Conservation (phyloP, 129 eudicot genomes). For the Smallanthus sonchifolius region DNA sequence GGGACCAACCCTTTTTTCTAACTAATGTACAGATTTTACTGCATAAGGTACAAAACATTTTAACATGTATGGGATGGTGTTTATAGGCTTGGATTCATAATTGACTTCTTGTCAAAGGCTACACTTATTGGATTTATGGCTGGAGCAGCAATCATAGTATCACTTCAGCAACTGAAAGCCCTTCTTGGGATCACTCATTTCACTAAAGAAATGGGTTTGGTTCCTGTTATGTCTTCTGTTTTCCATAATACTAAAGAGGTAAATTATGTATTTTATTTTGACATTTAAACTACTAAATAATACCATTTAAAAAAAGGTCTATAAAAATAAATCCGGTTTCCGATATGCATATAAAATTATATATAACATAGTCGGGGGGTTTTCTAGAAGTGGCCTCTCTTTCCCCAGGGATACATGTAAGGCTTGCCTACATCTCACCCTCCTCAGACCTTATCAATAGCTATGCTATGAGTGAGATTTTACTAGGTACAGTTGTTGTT, state of each 20-base stretch:
- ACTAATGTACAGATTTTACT: constrained; percentile 14
- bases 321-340: too few species aligned
- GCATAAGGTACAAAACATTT: neutral
- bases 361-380: too few species aligned
- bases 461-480: too few species aligned
- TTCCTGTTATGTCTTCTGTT: constrained; percentile 81
- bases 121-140: constrained; percentile 93
- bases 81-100: constrained; percentile 88
- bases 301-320: too few species aligned
- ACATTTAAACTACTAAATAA: neutral
- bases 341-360: too few species aligned
- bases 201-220: constrained; percentile 80
- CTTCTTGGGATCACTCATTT: constrained; percentile 90
- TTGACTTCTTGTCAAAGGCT: constrained; percentile 95
- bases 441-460: too few species aligned
- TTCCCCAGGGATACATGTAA: too few species aligned
- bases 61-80: constrained; percentile 5
- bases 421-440: too few species aligned
- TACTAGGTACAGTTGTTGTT: too few species aligned
- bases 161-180: constrained; percentile 89
- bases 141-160: constrained; percentile 95
- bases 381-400: too few species aligned
- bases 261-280: neutral
- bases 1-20: constrained; percentile 1
- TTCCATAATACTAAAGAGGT: constrained; percentile 81